Conservation (phyloP, 768 basidiomycete species). For the Pilatotrama ljubarskyi region DNA sequence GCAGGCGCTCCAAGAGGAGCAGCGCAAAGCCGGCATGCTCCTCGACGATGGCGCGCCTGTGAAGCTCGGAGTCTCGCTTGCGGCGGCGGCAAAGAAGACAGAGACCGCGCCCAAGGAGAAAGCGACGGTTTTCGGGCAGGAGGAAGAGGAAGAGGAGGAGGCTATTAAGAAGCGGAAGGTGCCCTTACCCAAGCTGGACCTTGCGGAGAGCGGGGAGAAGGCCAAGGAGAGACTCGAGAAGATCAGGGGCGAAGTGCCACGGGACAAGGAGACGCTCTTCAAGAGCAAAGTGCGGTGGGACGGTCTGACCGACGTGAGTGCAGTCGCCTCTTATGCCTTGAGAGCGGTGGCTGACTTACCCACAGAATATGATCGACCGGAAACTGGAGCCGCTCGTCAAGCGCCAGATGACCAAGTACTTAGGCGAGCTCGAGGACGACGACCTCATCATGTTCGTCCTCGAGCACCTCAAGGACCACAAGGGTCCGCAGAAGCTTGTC, state of each 20-base stretch:
- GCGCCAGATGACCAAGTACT: conserved; percentile 78
- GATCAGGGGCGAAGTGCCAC: conserved; percentile 72
- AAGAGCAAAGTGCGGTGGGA: conserved; percentile 91
- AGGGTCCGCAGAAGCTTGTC: conserved; percentile 78
- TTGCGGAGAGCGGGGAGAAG: conserved; percentile 79
- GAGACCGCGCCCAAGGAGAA: conserved; percentile 45
- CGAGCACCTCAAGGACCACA: conserved; percentile 91
- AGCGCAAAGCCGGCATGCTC: conserved; percentile 86
- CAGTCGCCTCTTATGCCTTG: neutral
- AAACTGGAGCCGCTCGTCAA: conserved; percentile 87
- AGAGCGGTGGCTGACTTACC: conserved; percentile 19
- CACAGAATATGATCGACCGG: conserved; percentile 73
- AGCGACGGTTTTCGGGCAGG: conserved; percentile 71
- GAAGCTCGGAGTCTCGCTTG: conserved; percentile 76
- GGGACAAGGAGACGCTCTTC: conserved; percentile 76
- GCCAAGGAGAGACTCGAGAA: conserved; percentile 78
- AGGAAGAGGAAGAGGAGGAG: conserved; percentile 89
- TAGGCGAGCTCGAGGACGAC: conserved; percentile 91
- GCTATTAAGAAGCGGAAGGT: conserved; percentile 76
- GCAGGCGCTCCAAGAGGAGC: conserved; percentile 87
- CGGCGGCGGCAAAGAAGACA: conserved; percentile 45
- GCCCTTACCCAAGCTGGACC: conserved; percentile 88
- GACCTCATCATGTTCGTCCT: conserved; percentile 93
- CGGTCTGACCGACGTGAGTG: conserved; percentile 79
- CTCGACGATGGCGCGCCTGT: conserved; percentile 92